phyloP scores from a whole-genome alignment of 192 early-diverging fungal genomes.

The Backusella psychrophila region DNA sequence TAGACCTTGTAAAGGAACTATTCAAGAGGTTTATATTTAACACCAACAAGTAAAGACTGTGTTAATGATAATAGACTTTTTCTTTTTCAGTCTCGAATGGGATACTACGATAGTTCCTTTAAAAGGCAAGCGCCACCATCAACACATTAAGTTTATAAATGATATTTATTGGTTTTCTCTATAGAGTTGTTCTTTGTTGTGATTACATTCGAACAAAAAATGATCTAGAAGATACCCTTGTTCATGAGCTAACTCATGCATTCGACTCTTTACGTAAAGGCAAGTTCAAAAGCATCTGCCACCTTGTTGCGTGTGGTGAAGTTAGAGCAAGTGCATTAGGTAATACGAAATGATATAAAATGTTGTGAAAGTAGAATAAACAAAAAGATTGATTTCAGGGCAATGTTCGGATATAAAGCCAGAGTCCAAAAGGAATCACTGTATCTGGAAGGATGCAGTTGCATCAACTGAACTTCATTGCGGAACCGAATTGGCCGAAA shows the following conservation, averaged over 20 bases:
- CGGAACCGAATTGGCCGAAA: conserved; percentile 14
- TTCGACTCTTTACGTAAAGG: conserved; percentile 35
- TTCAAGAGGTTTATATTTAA: conserved; percentile 18
- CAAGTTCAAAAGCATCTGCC: conserved; percentile 27
- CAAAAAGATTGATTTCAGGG: neutral
- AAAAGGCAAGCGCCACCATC: conserved; percentile 22
- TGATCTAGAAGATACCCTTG: conserved; percentile 31
- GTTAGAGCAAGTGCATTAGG: conserved; percentile 32
- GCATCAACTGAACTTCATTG: conserved; percentile 27
- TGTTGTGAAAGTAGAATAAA: neutral
- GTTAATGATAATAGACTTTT: neutral
- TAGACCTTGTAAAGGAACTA: conserved; percentile 29
- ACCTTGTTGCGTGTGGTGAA: conserved; percentile 36
- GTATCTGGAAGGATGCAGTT: conserved; percentile 33
- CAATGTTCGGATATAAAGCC: conserved; percentile 31
- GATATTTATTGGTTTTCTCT: neutral
- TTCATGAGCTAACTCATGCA: conserved; percentile 39
- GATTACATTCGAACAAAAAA: conserved; percentile 28
- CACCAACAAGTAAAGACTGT: neutral
- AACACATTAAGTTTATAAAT: neutral
- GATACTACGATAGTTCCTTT: conserved; percentile 35
- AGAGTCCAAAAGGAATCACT: conserved; percentile 11
- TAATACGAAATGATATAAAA: neutral
- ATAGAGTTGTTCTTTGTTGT: conserved; percentile 37
- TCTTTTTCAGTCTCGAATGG: conserved; percentile 19